phyloP scores from a whole-genome alignment of 345 rosid genomes.

The Syzygium aromaticum region DNA sequence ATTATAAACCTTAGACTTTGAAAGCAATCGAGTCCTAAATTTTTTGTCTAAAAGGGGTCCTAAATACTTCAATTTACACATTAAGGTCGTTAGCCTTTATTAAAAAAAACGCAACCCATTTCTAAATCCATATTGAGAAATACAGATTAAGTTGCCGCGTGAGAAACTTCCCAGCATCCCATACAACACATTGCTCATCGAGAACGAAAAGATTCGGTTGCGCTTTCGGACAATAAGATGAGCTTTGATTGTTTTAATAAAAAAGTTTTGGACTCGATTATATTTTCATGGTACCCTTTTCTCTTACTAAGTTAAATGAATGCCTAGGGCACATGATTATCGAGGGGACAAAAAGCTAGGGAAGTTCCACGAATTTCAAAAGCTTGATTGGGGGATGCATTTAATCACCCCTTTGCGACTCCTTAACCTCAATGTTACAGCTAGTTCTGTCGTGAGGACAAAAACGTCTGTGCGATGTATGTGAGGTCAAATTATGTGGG shows the following conservation, averaged over 20 bases:
- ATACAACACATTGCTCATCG: not conserved
- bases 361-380: not conserved
- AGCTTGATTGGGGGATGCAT: not conserved
- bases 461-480: not conserved
- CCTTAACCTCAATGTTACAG: not conserved
- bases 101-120: rapidly evolving
- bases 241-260: not conserved
- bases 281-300: not conserved
- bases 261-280: not conserved
- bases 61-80: rapidly evolving
- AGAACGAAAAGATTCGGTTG: rapidly evolving
- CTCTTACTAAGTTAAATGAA: not conserved
- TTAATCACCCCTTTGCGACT: not conserved
- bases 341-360: not conserved
- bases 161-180: not conserved
- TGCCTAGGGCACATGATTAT: not conserved
- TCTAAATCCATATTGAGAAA: not conserved
- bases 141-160: not conserved
- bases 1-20: not conserved
- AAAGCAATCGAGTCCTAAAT: not conserved
- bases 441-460: not conserved
- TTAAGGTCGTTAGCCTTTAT: rapidly evolving
- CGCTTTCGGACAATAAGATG: too few relatives aligned
- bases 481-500: not conserved
- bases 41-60: not conserved